Evolutionary conservation across 139 green algal species (phyloP).

Genomic region (Coelastrella sp.): DNA sequence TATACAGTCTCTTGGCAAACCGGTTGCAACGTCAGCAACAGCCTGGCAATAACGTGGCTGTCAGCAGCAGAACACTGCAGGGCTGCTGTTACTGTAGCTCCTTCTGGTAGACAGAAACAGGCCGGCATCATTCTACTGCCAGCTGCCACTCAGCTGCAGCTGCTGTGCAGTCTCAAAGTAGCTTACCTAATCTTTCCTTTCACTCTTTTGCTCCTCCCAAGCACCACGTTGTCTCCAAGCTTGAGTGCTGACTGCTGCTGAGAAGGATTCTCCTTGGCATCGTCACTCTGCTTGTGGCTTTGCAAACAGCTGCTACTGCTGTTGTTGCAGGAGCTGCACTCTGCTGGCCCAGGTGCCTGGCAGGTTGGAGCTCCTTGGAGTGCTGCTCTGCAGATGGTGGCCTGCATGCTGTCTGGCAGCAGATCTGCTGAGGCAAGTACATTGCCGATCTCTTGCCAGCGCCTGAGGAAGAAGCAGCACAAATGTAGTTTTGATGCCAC

Average conservation of each 20-base stretch:
- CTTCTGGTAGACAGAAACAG: background rate
- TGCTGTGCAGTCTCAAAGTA: no score
- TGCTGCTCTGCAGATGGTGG: background rate
- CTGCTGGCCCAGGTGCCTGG: background rate
- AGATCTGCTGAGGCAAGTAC: background rate
- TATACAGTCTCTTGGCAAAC: background rate
- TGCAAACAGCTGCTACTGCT: background rate
- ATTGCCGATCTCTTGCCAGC: conserved; percentile 22
- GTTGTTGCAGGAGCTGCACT: background rate
- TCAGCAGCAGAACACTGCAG: no score
- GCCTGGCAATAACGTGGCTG: background rate
- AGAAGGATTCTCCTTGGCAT: background rate
- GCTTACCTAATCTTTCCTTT: conserved; percentile 27
- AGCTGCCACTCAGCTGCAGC: background rate
- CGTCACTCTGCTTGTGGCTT: background rate
- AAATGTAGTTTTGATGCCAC: no score
- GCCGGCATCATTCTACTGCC: background rate
- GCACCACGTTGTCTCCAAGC: conserved; percentile 29
- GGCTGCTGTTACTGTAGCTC: no score
- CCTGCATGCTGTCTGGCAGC: background rate
- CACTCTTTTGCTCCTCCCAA: conserved; percentile 10
- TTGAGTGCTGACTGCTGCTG: conserved; percentile 12
- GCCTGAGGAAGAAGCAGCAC: background rate
- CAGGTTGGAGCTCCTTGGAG: background rate
- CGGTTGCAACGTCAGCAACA: background rate